Evolutionary conservation across 2,329 filamentous ascomycete genomes (phyloP).

Genomic region (Trichocomaceae sp.): DNA sequence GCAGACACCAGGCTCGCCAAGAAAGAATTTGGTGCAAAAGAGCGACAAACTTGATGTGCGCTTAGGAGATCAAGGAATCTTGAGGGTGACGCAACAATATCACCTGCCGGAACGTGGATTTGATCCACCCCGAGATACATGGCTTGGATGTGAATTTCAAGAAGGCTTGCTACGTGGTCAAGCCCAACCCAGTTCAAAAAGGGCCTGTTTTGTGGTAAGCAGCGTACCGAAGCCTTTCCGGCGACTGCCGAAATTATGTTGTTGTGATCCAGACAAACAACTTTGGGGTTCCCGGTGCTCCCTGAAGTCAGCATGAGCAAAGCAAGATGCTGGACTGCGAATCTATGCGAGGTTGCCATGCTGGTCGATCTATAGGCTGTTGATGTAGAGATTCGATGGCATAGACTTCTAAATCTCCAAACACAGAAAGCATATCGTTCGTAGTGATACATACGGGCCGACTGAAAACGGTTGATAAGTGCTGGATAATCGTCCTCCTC

Average conservation of each 20-base stretch:
- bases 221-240: slow-evolving; percentile 29
- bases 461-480: slow-evolving; percentile 19
- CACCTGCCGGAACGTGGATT: slow-evolving; percentile 38
- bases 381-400: neutral
- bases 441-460: slow-evolving; percentile 14
- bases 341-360: too few relatives aligned
- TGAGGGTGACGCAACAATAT: slow-evolving; percentile 24
- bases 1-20: slow-evolving; percentile 19
- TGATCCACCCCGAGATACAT: slow-evolving; percentile 38
- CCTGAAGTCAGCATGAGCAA: slow-evolving; percentile 48
- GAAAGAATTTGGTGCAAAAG: slow-evolving; percentile 37
- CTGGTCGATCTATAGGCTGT: neutral
- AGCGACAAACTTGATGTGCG: slow-evolving; percentile 23
- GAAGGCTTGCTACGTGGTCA: slow-evolving; percentile 34
- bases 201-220: neutral
- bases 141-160: slow-evolving; percentile 34
- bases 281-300: slow-evolving; percentile 46
- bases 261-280: slow-evolving; percentile 42
- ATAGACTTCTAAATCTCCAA: neutral
- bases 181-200: slow-evolving; percentile 35
- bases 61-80: slow-evolving; percentile 25
- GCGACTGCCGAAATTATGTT: slow-evolving; percentile 32
- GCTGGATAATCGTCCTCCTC: slow-evolving; percentile 22
- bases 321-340: slow-evolving; percentile 14
- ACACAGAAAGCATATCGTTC: neutral